Base-by-base conservation (phyloP, 306 rosid species). In the Citrullus mucosospermus region DNA sequence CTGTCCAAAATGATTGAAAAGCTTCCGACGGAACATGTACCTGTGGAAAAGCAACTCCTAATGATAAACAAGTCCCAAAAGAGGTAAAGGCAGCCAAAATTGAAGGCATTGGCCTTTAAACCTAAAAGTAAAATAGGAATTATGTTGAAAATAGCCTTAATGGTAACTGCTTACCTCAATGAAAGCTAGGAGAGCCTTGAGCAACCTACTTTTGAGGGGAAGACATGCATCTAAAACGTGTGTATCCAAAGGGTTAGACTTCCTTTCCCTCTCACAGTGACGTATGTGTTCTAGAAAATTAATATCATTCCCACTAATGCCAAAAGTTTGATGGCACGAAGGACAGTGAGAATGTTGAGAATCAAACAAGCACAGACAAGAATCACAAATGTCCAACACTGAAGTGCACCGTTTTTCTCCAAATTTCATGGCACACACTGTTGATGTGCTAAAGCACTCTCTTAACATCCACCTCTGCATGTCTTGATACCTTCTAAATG, bases 391-490 rank as follows among this genome's bases (percentile, higher is more conserved):
- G 60, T 88, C 96, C 85, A 95, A 83, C 78, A 83, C 90, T 78
- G 86, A 85, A 69, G 81, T 73, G 85, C 93, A 85, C 80, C 98
- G 89, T 92, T 88, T 86, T 83, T 82, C 85, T 85, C 90, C 97
- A 78, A 78, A 87, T 81, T 92, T 91, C 81, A 75, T 84, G 80
- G 99, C 93, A 83, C 86, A 82, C 79, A 91, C 82, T 44, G 81
- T 83, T 13, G 93, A 85, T 55, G 91, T 71, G 85, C 85, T 86
- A 32, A 85, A 88, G 87, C 97, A 88, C 80, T 92, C 98, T 78
- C 89, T 90, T 96, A 92, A 91, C 84, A 87, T 79, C 99, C 99
- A 92, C 88, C 88, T 91, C 59, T 92, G 97, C 83, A 92, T 90
- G 84, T 96, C 98, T 79, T 88, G 92, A 86, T 88, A 96, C 82